Base-by-base conservation (phyloP, 306 rosid species). In the Citrullus mucosospermus region DNA sequence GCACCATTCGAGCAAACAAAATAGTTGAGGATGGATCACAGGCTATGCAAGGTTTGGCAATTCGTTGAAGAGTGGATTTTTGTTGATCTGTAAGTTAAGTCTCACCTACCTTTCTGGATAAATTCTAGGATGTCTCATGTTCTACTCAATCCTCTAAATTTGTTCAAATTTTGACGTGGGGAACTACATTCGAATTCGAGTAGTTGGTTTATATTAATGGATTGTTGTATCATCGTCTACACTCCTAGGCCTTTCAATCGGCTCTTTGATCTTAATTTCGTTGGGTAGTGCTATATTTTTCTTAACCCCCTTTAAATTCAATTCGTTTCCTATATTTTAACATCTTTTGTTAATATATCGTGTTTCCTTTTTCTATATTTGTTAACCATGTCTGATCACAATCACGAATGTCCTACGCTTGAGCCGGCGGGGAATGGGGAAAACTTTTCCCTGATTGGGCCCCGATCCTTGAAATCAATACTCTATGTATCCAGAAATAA, bases 1-100 rank as follows among this genome's bases (percentile, higher is more conserved):
- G 84, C 67, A 95, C 99, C 58, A 83, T 95, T 88, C 97, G 89
- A 82, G 87, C 97, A 13, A 91, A 78, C 91, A 89, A 84, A 86
- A 9, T 77, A 70, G 77, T 89, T 2, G 97, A 90, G 61, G 99
- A 92, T 76, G 96, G 92, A 63, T 72, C 86, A 22, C 97, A 85
- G 84, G 89, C 88, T 56, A 79, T 86, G 76, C 97, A 91, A 85
- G 92, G 97, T 63, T 79, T 87, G 87, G 86, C 44, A 32, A 92
- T 79, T 82, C 97, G 97, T 75, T 95, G 82, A 90, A 83, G 73
- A 57, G 9, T 15, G 62, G 3, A 44, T 51, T 73, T 50, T 73
- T 32, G 78, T 53, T 74, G 16, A 74, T 53, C 46, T 50, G 62
- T 51, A 53, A 53, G 62, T 74, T 53, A 25, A 12, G 10, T n/a